Percentiles rank a stretch among this genome's conserved stretches.
Evolutionary conservation across 2,329 filamentous ascomycete genomes (phyloP).

Genomic region (Ceratocystis huliohia): DNA sequence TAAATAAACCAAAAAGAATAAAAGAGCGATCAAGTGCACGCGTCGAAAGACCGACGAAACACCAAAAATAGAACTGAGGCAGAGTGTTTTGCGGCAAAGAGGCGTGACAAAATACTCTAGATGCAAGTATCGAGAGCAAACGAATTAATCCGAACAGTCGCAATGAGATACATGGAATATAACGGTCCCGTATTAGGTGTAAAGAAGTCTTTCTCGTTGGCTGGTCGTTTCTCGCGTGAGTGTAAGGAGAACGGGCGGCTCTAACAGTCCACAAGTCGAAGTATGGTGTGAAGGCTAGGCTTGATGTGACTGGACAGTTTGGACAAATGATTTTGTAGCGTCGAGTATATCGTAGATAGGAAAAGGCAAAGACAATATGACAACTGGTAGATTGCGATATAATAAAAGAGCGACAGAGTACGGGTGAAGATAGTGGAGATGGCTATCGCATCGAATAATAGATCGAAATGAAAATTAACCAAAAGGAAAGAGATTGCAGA

Average conservation of each 20-base stretch:
- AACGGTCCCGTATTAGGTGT: not conserved
- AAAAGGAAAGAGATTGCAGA: not conserved
- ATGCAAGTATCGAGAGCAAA: slow-evolving; percentile 5
- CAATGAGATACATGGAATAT: slow-evolving; percentile 5
- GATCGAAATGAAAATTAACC: not conserved
- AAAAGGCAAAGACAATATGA: not conserved
- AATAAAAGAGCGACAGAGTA: slow-evolving; percentile 6
- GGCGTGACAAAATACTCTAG: slow-evolving; percentile 3
- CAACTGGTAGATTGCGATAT: not conserved
- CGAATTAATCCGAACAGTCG: not conserved
- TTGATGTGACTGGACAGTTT: not conserved
- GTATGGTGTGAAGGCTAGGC: not conserved
- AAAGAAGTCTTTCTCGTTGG: not conserved
- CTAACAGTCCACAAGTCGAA: not conserved
- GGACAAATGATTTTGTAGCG: not conserved
- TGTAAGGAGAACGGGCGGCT: not conserved
- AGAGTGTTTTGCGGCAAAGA: slow-evolving; percentile 1
- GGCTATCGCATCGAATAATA: not conserved
- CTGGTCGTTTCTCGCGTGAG: not conserved
- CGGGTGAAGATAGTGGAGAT: not conserved
- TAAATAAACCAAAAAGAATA: not conserved
- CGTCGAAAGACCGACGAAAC: not conserved
- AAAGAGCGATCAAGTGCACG: slow-evolving; percentile 5
- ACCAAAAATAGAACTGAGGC: slow-evolving; percentile 11
- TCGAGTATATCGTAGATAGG: not conserved